These are phyloP conservation scores for Closterium sp. DNA, from an alignment of 139 green algal species.

Conservation along the genomic window DNA sequence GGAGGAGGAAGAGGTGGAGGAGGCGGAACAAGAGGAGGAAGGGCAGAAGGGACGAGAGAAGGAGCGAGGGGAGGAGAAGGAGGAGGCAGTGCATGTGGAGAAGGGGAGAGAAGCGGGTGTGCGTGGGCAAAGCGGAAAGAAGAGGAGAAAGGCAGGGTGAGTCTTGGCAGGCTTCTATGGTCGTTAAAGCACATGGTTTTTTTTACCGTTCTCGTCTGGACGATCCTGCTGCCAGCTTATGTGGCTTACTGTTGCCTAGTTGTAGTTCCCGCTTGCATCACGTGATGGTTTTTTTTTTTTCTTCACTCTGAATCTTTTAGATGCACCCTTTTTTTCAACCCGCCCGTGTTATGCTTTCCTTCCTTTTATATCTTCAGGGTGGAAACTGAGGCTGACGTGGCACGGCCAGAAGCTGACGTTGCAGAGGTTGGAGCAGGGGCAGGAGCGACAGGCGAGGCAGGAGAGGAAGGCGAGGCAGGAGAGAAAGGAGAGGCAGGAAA, in stretches of 20 bases:
- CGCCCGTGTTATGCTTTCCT: neutral
- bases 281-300: too few species aligned
- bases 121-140: neutral
- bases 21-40: neutral
- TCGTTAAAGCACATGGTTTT: neutral
- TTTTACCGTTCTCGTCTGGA: neutral
- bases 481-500: too few species aligned
- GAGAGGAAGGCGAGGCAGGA: too few species aligned
- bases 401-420: neutral
- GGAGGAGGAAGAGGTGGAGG: conserved; percentile 4
- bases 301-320: neutral
- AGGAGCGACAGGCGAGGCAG: neutral
- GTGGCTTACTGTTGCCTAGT: too few species aligned
- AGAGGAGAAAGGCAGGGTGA: neutral
- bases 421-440: neutral
- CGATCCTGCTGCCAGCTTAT: too few species aligned
- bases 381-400: neutral
- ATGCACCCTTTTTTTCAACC: neutral
- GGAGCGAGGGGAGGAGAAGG: neutral
- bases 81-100: neutral
- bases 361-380: neutral
- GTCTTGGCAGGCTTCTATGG: neutral
- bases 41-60: neutral
- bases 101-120: neutral
- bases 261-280: too few species aligned